Evolutionary conservation across 768 basidiomycete genomes (phyloP), one percentile per base, ranked within the genome.

Genomic region (Mycena haematopus): DNA sequence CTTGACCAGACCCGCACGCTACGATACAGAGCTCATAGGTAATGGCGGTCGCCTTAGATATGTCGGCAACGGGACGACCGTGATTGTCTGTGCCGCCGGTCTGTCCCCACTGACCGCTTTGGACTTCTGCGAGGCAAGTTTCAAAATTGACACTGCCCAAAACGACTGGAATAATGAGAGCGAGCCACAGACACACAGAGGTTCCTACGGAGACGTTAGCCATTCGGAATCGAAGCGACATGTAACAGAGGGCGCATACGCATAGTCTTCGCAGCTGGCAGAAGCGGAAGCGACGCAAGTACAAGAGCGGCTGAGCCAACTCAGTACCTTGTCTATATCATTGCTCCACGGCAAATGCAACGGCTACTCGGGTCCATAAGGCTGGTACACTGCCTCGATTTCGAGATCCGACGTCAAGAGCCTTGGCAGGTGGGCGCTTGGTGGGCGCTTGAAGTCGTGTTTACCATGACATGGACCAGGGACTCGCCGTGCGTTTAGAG

Each of bases 1-100:
- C 67, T 3, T 58, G 36, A 1, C 59, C 67, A 19, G 66, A 13
- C 9, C 72, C 69, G 50, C 74, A 75, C 7, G 68, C 66, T 13
- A 14, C 25, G 24, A 66, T 24, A 59, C 74, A 76, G 10, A 70
- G 50, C 4, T 69, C 55, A 44, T 73, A 74, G 15, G 71, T 68
- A 10, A 72, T 66, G 13, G 69, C 70, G 2, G 69, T 71, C 11
- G 70, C 70, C 25, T 52, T 24, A 14, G 71, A 65, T 27, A 71
- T 62, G 47, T 69, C 65, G 27, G 50, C 35, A 2, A 71, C 56
- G 1, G 64, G 68, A n/a, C 40, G 57, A 6, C 71, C 71, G 2
- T 56, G 8, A 35, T 69, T 70, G 57, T 70, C 62, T 36, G 61
- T 67, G n/a, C 58, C 65, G 0, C 65, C 65, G 2, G 35, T 36